Conservation (phyloP, 352 stramenopile genomes). For the Phytophthora rubi region DNA sequence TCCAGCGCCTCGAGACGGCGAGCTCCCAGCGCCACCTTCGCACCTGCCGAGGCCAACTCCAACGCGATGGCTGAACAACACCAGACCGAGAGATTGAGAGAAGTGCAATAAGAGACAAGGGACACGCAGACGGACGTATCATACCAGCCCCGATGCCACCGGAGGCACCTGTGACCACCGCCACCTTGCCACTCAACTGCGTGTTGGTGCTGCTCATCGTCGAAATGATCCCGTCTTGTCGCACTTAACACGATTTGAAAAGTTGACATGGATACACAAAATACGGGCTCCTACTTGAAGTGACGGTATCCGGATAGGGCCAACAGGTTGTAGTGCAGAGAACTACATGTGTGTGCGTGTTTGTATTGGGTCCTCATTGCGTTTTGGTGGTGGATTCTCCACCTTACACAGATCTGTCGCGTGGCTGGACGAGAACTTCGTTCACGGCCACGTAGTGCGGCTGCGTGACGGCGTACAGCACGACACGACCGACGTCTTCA, state of each 20-base stretch:
- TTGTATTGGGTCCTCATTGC: not conserved
- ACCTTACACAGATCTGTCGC: slow-evolving; percentile 76
- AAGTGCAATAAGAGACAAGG: not conserved
- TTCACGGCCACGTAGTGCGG: slow-evolving; percentile 89
- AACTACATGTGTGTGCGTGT: not conserved
- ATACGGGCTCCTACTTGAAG: not conserved
- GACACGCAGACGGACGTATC: not conserved
- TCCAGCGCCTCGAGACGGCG: slow-evolving; percentile 71
- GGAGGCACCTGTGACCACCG: slow-evolving; percentile 88
- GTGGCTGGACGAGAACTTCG: slow-evolving; percentile 89
- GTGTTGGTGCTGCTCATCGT: slow-evolving; percentile 31
- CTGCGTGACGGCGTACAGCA: slow-evolving; percentile 86
- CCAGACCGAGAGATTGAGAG: not conserved
- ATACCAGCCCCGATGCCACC: slow-evolving; percentile 84
- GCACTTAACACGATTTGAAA: not conserved
- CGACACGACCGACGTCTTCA: slow-evolving; percentile 78
- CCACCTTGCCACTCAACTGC: slow-evolving; percentile 78
- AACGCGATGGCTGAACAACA: slow-evolving; percentile 60
- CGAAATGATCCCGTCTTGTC: slow-evolving; percentile 8
- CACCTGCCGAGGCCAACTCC: slow-evolving; percentile 73
- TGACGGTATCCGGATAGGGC: not conserved
- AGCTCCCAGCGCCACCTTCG: slow-evolving; percentile 85
- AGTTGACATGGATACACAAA: not conserved
- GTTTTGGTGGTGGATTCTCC: not conserved
- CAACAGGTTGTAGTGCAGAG: not conserved